Conservation (phyloP, 2,329 filamentous ascomycete genomes). For the Arachnomyces sp. region DNA sequence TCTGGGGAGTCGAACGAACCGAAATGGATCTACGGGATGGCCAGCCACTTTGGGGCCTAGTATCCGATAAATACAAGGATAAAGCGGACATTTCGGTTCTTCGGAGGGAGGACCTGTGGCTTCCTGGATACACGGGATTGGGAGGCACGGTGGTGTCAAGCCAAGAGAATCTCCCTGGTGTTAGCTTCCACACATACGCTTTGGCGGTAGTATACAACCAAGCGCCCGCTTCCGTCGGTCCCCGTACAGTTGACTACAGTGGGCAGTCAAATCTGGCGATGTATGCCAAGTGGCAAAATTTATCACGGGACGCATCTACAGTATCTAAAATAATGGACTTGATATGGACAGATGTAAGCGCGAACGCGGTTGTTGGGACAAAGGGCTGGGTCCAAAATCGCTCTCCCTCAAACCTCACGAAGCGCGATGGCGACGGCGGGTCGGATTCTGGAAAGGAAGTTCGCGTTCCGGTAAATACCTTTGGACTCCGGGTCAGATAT, state of each 20-base stretch:
- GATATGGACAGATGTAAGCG: conserved; percentile 40
- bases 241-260: conserved; percentile 23
- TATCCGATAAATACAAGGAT: conserved; percentile 23
- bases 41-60: conserved; percentile 35
- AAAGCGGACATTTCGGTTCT: conserved; percentile 28
- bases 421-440: conserved; percentile 27
- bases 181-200: conserved; percentile 23
- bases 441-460: conserved; percentile 29
- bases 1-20: conserved; percentile 34
- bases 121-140: conserved; percentile 19
- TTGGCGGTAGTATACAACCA: conserved; percentile 17
- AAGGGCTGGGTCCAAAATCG: conserved; percentile 6
- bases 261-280: conserved; percentile 34
- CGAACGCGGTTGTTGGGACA: conserved; percentile 39
- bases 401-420: neutral
- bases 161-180: conserved; percentile 26
- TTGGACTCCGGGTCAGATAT: conserved; percentile 9
- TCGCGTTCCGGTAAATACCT: conserved; percentile 19
- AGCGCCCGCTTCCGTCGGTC: neutral
- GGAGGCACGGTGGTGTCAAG: conserved; percentile 10
- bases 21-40: conserved; percentile 18
- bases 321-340: conserved; percentile 35
- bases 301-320: conserved; percentile 19
- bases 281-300: conserved; percentile 34
- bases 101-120: conserved; percentile 22